Evolutionary conservation across 768 basidiomycete species (phyloP).

Genomic region (Vishniacozyma victoriae): DNA sequence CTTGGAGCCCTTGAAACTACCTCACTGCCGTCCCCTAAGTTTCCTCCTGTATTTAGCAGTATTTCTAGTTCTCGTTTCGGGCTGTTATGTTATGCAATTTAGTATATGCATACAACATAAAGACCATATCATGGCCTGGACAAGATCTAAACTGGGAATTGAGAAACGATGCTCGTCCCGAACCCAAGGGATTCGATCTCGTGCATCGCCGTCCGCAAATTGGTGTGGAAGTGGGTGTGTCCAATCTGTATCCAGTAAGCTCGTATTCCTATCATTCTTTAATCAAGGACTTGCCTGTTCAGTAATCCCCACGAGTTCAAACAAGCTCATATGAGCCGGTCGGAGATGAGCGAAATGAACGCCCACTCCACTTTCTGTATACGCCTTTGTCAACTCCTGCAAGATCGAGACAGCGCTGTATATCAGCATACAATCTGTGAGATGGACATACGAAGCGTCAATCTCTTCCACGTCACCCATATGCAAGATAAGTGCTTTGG

Average conservation of each 20-base stretch:
- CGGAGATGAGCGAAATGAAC: slow-evolving; percentile 47
- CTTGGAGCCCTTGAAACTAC: too few species aligned
- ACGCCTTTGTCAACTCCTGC: slow-evolving; percentile 68
- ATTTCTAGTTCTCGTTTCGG: too few species aligned
- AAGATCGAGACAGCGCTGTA: slow-evolving; percentile 76
- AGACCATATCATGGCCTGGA: not conserved
- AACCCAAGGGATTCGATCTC: slow-evolving; percentile 36
- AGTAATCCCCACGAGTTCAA: slow-evolving; percentile 41
- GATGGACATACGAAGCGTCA: slow-evolving; percentile 69
- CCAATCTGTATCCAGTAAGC: slow-evolving; percentile 22
- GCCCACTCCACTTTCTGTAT: slow-evolving; percentile 55
- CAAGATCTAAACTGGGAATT: slow-evolving; percentile 9
- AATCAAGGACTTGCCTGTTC: slow-evolving; percentile 26
- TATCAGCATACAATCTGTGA: not conserved
- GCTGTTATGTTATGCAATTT: not conserved
- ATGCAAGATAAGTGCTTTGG: slow-evolving; percentile 80
- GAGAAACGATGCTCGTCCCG: slow-evolving; percentile 28
- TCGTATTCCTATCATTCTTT: not conserved
- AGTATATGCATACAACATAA: not conserved
- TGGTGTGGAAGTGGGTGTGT: slow-evolving; percentile 31
- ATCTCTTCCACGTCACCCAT: slow-evolving; percentile 76
- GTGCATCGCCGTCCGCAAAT: slow-evolving; percentile 35
- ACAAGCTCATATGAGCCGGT: slow-evolving; percentile 29
- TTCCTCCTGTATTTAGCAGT: too few species aligned
- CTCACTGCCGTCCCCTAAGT: too few species aligned